These are phyloP conservation scores for Lizonia empirigonia DNA, from an alignment of 2,329 filamentous ascomycete genomes.

Conservation along the genomic window DNA sequence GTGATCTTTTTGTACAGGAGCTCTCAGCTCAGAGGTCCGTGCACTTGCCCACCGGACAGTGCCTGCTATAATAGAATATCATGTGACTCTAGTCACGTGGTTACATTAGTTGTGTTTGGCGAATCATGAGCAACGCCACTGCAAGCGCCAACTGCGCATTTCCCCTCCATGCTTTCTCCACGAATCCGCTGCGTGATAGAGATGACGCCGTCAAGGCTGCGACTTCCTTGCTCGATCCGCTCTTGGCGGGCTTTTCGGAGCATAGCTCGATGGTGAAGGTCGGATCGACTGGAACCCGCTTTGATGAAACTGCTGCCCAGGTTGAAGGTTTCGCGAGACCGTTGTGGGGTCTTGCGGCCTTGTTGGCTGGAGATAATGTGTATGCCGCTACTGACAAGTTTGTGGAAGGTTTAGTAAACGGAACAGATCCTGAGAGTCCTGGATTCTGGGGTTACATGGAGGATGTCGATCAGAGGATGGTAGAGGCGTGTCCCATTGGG, in stretches of 20 bases:
- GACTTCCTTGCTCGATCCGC: constrained; percentile 67
- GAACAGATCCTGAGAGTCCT: constrained; percentile 70
- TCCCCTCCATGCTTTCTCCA: constrained; percentile 50
- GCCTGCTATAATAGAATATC: too few species aligned
- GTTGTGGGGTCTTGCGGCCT: constrained; percentile 73
- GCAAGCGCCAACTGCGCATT: constrained; percentile 49
- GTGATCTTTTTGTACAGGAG: too few species aligned
- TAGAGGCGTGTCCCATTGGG: constrained; percentile 81
- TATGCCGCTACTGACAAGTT: constrained; percentile 70
- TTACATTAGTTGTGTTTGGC: neutral
- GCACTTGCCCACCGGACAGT: too few species aligned
- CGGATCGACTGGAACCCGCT: constrained; percentile 74
- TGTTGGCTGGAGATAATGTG: constrained; percentile 70
- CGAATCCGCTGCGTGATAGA: constrained; percentile 50
- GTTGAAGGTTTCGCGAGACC: constrained; percentile 78
- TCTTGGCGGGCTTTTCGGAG: constrained; percentile 74
- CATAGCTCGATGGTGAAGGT: constrained; percentile 68
- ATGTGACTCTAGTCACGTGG: too few species aligned
- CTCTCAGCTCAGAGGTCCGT: too few species aligned
- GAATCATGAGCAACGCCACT: constrained; percentile 17
- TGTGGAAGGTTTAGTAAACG: constrained; percentile 71
- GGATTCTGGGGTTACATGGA: constrained; percentile 80
- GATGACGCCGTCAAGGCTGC: constrained; percentile 52
- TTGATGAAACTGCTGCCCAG: constrained; percentile 77
- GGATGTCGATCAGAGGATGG: constrained; percentile 82